A percentile compares a stretch with the other conserved stretches of the same genome.
Conservation (phyloP, 768 basidiomycete genomes). For the Fomitopsis pulvina region DNA sequence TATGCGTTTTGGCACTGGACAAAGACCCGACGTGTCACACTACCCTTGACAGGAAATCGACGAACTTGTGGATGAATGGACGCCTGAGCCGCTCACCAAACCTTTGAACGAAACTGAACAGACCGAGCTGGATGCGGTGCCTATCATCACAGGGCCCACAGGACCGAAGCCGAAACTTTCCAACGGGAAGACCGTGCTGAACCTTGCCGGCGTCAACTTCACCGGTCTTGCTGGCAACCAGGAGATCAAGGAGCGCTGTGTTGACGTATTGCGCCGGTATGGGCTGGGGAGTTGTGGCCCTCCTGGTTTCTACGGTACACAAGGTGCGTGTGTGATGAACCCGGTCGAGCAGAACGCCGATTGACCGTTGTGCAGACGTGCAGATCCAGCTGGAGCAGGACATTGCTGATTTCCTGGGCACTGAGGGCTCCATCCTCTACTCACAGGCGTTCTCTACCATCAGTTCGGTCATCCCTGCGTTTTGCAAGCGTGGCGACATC, state of each 20-base stretch:
- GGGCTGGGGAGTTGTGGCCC: conserved; percentile 95
- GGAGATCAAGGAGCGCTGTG: conserved; percentile 74
- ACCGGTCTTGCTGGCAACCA: conserved; percentile 86
- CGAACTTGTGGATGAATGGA: conserved; percentile 94
- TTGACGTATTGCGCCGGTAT: conserved; percentile 81
- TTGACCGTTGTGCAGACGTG: conserved; percentile 51
- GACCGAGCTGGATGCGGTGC: conserved; percentile 65
- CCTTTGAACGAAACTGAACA: conserved; percentile 55
- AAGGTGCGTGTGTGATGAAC: conserved; percentile 43
- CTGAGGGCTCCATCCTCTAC: conserved; percentile 87
- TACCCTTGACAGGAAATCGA: conserved; percentile 71
- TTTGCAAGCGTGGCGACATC: conserved; percentile 95
- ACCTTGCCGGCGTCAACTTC: conserved; percentile 90
- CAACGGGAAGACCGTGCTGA: conserved; percentile 71
- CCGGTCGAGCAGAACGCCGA: not conserved
- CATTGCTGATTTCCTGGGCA: conserved; percentile 85
- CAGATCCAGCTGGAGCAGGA: conserved; percentile 86
- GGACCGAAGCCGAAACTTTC: conserved; percentile 79
- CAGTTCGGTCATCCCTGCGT: conserved; percentile 92
- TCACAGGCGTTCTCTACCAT: conserved; percentile 91
- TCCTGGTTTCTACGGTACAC: conserved; percentile 93
- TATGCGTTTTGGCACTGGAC: conserved; percentile 27
- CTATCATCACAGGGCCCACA: conserved; percentile 72
- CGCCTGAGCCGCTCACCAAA: conserved; percentile 73
- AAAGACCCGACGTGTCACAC: not conserved